Evolutionary conservation across 352 stramenopile species (phyloP).

Genomic region (Pythium graminicola): DNA sequence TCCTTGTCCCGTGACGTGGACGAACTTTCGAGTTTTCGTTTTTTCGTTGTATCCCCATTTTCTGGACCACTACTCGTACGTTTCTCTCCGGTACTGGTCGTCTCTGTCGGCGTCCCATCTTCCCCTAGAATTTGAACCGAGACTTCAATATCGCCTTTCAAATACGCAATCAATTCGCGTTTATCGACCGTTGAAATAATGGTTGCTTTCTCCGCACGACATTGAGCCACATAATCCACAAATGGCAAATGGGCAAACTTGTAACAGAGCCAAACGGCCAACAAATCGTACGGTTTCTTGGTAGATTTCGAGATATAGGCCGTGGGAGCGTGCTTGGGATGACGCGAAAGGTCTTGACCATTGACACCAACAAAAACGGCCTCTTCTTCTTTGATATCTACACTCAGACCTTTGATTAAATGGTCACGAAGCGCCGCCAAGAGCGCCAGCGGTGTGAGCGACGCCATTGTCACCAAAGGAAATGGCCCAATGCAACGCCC

Average conservation of each 20-base stretch:
- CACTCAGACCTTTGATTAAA: constrained; percentile 62
- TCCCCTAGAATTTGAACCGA: constrained; percentile 61
- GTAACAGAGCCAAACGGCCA: constrained; percentile 78
- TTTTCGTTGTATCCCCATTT: constrained; percentile 17
- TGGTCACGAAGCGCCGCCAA: constrained; percentile 55
- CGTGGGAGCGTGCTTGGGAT: constrained; percentile 62
- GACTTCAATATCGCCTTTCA: constrained; percentile 77
- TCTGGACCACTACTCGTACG: constrained; percentile 6
- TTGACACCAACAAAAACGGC: constrained; percentile 55
- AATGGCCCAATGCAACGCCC: neutral
- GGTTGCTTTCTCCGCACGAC: constrained; percentile 60
- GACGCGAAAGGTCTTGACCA: constrained; percentile 35
- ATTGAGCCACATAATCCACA: constrained; percentile 83
- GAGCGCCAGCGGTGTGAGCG: constrained; percentile 18
- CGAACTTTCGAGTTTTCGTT: constrained; percentile 19
- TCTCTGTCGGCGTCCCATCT: constrained; percentile 14
- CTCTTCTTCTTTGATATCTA: constrained; percentile 49
- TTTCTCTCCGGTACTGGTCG: neutral
- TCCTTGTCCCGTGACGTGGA: constrained; percentile 30
- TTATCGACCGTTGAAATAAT: constrained; percentile 86
- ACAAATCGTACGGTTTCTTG: constrained; percentile 78
- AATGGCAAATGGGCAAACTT: constrained; percentile 66
- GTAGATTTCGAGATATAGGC: constrained; percentile 75
- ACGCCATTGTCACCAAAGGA: neutral
- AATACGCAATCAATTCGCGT: constrained; percentile 78